phyloP scores from a whole-genome alignment of 2,329 filamentous ascomycete genomes.

The Ascomycota sp. region DNA sequence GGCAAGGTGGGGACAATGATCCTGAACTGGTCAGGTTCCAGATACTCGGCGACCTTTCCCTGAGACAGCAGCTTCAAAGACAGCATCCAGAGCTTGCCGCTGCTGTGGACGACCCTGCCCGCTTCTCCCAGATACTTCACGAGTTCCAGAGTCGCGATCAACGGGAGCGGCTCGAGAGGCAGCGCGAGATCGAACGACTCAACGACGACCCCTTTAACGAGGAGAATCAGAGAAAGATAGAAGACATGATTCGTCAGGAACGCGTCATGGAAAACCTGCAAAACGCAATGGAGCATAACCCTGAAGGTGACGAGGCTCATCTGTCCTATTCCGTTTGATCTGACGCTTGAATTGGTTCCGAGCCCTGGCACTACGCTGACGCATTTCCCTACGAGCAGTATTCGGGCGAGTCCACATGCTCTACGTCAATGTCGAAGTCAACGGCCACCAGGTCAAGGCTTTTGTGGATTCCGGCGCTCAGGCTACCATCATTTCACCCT shows the following conservation, averaged over 20 bases:
- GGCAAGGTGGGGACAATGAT: constrained; percentile 29
- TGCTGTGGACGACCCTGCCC: constrained; percentile 52
- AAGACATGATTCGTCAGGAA: constrained; percentile 92
- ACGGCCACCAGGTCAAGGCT: constrained; percentile 78
- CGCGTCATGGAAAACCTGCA: constrained; percentile 88
- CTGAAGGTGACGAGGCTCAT: too few relatives aligned
- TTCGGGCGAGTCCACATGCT: constrained; percentile 93
- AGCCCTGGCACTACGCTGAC: neutral
- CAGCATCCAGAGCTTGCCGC: constrained; percentile 59
- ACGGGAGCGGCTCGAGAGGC: constrained; percentile 53
- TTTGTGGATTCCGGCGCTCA: constrained; percentile 95
- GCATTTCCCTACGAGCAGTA: constrained; percentile 27
- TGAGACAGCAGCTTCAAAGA: constrained; percentile 49
- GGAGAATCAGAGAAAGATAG: constrained; percentile 78
- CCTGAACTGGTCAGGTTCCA: constrained; percentile 68
- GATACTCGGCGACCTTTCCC: constrained; percentile 56
- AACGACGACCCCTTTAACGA: constrained; percentile 91
- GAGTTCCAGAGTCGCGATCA: constrained; percentile 50
- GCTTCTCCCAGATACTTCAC: constrained; percentile 54
- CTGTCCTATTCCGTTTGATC: too few relatives aligned
- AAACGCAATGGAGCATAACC: constrained; percentile 91
- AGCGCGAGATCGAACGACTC: constrained; percentile 63
- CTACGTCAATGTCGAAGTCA: constrained; percentile 90
- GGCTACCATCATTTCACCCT: constrained; percentile 95
- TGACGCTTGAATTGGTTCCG: too few relatives aligned